Percentiles rank a stretch among this genome's conserved stretches.
Evolutionary conservation across 2,329 filamentous ascomycete species (phyloP).

Genomic region (Penicillium sp.): DNA sequence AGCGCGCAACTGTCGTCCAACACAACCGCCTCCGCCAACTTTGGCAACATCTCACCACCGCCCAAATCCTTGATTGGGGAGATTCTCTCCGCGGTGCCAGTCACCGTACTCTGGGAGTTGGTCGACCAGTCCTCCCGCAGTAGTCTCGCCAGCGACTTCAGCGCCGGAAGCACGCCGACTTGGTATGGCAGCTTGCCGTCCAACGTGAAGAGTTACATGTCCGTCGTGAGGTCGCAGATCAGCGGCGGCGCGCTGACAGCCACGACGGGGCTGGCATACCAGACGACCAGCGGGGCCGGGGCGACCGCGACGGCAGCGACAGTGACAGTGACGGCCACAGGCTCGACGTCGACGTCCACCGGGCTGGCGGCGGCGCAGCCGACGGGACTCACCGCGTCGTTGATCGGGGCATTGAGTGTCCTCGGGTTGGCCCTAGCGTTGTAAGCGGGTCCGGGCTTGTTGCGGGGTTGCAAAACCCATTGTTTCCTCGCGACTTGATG

Average conservation of each 20-base stretch:
- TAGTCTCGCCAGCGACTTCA: conserved; percentile 31
- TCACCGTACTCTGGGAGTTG: conserved; percentile 31
- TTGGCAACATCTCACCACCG: conserved; percentile 33
- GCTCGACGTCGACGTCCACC: conserved; percentile 17
- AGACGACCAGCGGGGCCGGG: conserved; percentile 13
- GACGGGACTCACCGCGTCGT: conserved; percentile 19
- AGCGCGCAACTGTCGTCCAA: conserved; percentile 19
- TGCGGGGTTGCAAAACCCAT: no score
- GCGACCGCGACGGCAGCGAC: conserved; percentile 10
- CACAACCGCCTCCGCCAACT: conserved; percentile 26
- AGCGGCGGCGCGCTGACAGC: conserved; percentile 28
- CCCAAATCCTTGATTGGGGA: conserved; percentile 30
- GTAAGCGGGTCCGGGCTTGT: conserved; percentile 10
- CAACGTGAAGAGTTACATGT: conserved; percentile 34
- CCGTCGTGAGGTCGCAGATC: conserved; percentile 32
- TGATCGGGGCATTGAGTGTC: conserved; percentile 24
- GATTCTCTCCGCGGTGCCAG: conserved; percentile 33
- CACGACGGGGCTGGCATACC: conserved; percentile 19
- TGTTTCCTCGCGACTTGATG: no score
- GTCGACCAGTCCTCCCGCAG: conserved; percentile 30
- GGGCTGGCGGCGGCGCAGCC: conserved; percentile 18
- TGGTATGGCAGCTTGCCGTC: conserved; percentile 34
- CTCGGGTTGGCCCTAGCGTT: conserved; percentile 25
- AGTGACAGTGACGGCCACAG: conserved; percentile 10
- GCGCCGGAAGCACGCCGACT: conserved; percentile 31